phyloP scores from a whole-genome alignment of 164 flowering plant species.

The Paratinospora sagittata region DNA sequence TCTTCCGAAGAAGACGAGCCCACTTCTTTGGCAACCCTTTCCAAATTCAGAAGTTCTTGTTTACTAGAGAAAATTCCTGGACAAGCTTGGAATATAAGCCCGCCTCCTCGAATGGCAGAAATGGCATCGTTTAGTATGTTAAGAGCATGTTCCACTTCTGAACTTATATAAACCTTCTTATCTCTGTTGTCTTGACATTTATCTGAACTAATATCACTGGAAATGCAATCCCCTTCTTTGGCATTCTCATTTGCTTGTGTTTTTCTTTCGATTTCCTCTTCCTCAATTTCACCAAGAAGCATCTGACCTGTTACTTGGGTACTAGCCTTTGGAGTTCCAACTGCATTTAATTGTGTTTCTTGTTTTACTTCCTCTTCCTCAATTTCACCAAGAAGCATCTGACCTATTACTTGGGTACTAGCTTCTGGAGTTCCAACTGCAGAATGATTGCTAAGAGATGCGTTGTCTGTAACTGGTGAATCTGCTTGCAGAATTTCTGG shows the following conservation, averaged over 20 bases:
- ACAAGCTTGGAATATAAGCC: conserved; percentile 17
- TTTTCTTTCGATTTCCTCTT: conserved; percentile 32
- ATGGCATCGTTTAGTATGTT: conserved; percentile 55
- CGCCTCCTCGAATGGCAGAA: conserved; percentile 30
- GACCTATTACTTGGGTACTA: too few species aligned
- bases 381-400: too few species aligned
- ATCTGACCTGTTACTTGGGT: too few species aligned
- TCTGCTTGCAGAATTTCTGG: conserved; percentile 9
- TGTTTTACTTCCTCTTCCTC: too few species aligned
- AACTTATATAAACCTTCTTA: conserved; percentile 33
- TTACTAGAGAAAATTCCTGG: conserved; percentile 12
- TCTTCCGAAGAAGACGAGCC: conserved; percentile 18
- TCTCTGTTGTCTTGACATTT: conserved; percentile 14
- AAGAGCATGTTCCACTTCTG: conserved; percentile 66
- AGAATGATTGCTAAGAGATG: conserved; percentile 4
- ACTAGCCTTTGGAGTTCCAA: conserved; percentile 27
- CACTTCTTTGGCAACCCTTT: conserved; percentile 8
- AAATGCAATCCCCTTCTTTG: not conserved
- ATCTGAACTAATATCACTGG: conserved; percentile 8
- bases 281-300: conserved; percentile 64
- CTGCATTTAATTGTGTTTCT: conserved; percentile 6
- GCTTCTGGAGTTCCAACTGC: conserved; percentile 10
- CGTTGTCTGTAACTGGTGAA: conserved; percentile 7
- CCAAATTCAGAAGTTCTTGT: conserved; percentile 18
- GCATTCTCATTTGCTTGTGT: conserved; percentile 4